phyloP scores from a whole-genome alignment of 805 yeast species.

The Saturnispora sekii region DNA sequence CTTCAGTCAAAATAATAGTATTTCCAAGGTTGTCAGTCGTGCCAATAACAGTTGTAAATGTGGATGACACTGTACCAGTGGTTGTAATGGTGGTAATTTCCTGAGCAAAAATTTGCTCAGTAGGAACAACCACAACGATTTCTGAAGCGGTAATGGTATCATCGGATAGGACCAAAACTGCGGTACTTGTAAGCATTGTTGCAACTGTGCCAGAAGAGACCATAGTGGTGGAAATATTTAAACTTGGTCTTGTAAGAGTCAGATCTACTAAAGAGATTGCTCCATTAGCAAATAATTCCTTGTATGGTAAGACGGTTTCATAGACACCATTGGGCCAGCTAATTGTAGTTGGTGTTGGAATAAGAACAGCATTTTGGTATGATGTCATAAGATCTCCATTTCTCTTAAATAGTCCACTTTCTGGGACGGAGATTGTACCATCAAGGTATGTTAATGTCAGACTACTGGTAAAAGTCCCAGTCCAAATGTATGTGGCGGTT shows the following conservation, averaged over 20 bases:
- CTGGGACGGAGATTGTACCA: neutral
- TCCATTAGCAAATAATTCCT: slow-evolving; percentile 1
- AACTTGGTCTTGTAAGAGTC: neutral
- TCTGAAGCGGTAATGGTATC: no score
- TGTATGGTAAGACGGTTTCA: neutral
- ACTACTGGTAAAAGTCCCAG: neutral
- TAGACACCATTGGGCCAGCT: neutral
- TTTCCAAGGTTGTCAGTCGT: no score
- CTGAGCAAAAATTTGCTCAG: no score
- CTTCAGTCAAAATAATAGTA: no score
- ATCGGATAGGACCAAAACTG: no score
- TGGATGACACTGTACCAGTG: no score
- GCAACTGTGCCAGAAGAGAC: no score
- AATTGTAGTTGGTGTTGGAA: slow-evolving; percentile 2
- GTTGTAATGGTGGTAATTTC: no score
- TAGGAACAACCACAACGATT: no score
- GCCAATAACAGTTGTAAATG: no score
- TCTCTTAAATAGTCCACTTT: slow-evolving; percentile 1
- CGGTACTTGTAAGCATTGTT: no score
- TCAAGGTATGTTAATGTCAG: neutral
- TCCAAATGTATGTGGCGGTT: neutral
- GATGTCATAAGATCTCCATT: neutral
- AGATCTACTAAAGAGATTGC: neutral
- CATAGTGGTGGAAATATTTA: no score
- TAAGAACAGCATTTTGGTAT: neutral